A percentile compares a stretch with the other conserved stretches of the same genome.
Evolutionary conservation across 495 filamentous ascomycete genomes (phyloP).

Genomic region (Pyrenopolyporus hunteri): DNA sequence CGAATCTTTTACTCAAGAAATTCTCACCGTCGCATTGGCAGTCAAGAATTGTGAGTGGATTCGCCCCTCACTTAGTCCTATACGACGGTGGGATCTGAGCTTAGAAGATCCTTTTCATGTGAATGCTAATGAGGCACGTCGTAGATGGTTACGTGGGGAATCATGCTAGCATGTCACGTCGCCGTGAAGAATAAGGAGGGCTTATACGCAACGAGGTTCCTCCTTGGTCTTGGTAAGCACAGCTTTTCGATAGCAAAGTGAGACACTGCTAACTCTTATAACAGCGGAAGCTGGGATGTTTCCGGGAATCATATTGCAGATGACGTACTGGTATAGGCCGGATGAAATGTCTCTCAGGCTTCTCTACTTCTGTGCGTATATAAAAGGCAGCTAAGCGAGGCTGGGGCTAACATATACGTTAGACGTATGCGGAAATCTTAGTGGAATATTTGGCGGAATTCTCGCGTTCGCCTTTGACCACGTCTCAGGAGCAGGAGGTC

Average conservation of each 20-base stretch:
- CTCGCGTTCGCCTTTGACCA: constrained; percentile 52
- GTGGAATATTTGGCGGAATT: constrained; percentile 47
- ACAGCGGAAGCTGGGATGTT: constrained; percentile 51
- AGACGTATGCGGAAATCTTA: constrained; percentile 44
- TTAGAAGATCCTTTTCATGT: neutral
- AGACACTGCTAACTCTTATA: neutral
- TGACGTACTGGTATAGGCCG: constrained; percentile 54
- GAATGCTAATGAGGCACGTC: neutral
- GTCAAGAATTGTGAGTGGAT: constrained; percentile 44
- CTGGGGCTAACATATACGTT: neutral
- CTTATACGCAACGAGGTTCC: constrained; percentile 45
- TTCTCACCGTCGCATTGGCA: constrained; percentile 50
- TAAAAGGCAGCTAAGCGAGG: too few species aligned
- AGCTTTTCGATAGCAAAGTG: neutral
- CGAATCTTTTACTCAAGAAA: constrained; percentile 49
- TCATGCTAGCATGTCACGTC: constrained; percentile 45
- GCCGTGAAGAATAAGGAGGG: constrained; percentile 46
- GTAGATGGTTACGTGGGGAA: constrained; percentile 46
- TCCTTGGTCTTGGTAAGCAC: constrained; percentile 44
- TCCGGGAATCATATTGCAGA: constrained; percentile 49
- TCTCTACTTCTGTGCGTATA: constrained; percentile 44
- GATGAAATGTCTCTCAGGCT: constrained; percentile 50
- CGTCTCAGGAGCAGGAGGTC: constrained; percentile 39
- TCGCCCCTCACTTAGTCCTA: too few species aligned
- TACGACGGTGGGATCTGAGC: too few species aligned